A percentile compares a stretch with the other conserved stretches of the same genome.
Conservation (phyloP, 1,139 yeast species). For the Geotrichum aggregatum region DNA sequence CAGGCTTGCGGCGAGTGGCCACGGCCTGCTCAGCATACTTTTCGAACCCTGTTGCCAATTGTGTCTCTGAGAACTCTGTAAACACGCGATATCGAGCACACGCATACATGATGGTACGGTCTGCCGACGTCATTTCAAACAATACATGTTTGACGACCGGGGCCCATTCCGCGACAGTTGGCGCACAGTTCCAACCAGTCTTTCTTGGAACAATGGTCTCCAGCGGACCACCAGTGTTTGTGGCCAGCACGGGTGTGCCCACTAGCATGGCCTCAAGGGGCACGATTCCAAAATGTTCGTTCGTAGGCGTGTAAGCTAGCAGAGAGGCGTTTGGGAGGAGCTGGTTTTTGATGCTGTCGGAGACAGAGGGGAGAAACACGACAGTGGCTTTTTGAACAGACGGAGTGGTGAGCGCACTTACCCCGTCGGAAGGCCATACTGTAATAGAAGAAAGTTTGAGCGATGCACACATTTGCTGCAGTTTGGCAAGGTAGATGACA, state of each 20-base stretch:
- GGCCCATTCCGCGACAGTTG: conserved; percentile 61
- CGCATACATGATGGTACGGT: conserved; percentile 41
- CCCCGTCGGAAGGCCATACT: conserved; percentile 33
- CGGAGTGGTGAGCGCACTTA: conserved; percentile 16
- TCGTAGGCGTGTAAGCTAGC: conserved; percentile 80
- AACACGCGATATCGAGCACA: conserved; percentile 53
- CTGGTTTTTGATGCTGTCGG: conserved; percentile 60
- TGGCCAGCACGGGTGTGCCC: conserved; percentile 80
- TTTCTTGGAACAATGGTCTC: conserved; percentile 66
- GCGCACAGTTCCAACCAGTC: conserved; percentile 72
- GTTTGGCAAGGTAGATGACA: conserved; percentile 61
- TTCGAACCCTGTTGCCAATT: conserved; percentile 58
- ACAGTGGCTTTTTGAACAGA: conserved; percentile 44
- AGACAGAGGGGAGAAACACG: conserved; percentile 75
- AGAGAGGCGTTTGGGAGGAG: conserved; percentile 56
- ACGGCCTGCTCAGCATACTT: conserved; percentile 31
- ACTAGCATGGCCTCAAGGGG: conserved; percentile 91
- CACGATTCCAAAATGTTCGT: conserved; percentile 95
- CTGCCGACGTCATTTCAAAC: conserved; percentile 36
- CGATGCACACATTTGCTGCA: conserved; percentile 49
- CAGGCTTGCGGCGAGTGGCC: conserved; percentile 22
- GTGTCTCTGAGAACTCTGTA: conserved; percentile 54
- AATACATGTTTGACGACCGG: conserved; percentile 48
- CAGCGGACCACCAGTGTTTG: conserved; percentile 86
- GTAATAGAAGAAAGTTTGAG: conserved; percentile 49